Percentiles rank a stretch among this genome's conserved stretches.
phyloP scores from a whole-genome alignment of 2,329 filamentous ascomycete genomes.

The Dryadomyces quercivorus region DNA sequence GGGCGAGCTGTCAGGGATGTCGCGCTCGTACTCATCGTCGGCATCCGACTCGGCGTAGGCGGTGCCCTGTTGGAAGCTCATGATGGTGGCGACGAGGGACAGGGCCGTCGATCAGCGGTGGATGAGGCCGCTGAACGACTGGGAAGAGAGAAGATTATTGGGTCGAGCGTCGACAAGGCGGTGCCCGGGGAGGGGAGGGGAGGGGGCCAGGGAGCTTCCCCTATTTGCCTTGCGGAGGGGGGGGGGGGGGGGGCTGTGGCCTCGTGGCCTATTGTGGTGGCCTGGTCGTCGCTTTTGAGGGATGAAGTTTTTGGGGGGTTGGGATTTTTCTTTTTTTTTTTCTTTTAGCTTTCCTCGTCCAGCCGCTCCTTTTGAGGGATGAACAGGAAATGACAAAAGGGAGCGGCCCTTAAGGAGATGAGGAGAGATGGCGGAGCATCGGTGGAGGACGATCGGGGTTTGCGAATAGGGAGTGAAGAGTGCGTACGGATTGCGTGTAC shows the following conservation, averaged over 20 bases:
- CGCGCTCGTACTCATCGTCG: constrained; percentile 74
- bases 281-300: background rate
- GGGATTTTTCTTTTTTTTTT: too few relatives aligned
- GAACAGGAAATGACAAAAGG: background rate
- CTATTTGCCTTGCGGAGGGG: background rate
- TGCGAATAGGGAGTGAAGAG: background rate
- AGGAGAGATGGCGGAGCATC: background rate
- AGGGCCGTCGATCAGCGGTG: background rate
- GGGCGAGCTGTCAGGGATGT: constrained; percentile 54
- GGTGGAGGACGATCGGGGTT: background rate
- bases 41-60: constrained; percentile 70
- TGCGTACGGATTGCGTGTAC: background rate
- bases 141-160: background rate
- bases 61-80: constrained; percentile 53
- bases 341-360: background rate
- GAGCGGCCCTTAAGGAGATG: background rate
- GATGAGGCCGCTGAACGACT: background rate
- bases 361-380: background rate
- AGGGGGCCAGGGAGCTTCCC: background rate
- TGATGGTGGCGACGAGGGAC: constrained; percentile 17
- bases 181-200: background rate
- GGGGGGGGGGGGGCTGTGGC: too few relatives aligned
- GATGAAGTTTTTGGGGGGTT: background rate
- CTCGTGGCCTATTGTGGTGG: too few relatives aligned
- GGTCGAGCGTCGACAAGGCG: background rate